These are phyloP conservation scores for Lagenidium sp. DNA, from an alignment of 352 stramenopile genomes.

Conservation along the genomic window DNA sequence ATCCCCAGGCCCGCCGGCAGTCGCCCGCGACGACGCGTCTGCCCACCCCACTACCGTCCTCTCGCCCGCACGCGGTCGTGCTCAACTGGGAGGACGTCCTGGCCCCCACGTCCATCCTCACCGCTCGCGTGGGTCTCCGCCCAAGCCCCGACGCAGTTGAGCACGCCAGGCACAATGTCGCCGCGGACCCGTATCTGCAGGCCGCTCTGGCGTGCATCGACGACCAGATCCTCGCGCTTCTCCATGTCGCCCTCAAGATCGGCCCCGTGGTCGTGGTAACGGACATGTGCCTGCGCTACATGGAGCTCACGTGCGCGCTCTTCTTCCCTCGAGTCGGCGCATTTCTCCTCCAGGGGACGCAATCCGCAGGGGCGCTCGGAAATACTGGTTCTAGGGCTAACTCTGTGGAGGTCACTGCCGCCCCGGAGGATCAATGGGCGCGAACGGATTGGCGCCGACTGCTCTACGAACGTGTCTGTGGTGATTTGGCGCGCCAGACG, in stretches of 20 bases:
- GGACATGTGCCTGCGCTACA: slow-evolving; percentile 32
- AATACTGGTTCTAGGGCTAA: slow-evolving; percentile 18
- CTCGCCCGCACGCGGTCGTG: slow-evolving; percentile 22
- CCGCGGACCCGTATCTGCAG: slow-evolving; percentile 35
- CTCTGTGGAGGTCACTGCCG: slow-evolving; percentile 27
- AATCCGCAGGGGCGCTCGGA: slow-evolving; percentile 3
- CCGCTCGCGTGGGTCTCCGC: slow-evolving; percentile 27
- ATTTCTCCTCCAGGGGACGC: slow-evolving; percentile 27
- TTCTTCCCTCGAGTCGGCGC: slow-evolving; percentile 44
- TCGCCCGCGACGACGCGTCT: slow-evolving; percentile 2
- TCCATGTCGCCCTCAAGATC: slow-evolving; percentile 21
- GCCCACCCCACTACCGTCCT: too few species aligned
- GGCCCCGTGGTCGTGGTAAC: slow-evolving; percentile 48
- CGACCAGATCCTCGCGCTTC: slow-evolving; percentile 37
- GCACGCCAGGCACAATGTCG: slow-evolving; percentile 15
- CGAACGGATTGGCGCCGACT: neutral
- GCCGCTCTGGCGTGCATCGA: slow-evolving; percentile 40
- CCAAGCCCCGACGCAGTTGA: slow-evolving; percentile 22
- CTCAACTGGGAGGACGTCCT: slow-evolving; percentile 56
- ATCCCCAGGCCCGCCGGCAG: slow-evolving; percentile 3
- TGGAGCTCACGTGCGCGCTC: slow-evolving; percentile 25
- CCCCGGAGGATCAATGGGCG: too few species aligned
- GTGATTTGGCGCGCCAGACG: too few species aligned
- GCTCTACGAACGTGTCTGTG: too few species aligned
- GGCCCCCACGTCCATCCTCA: slow-evolving; percentile 30